A percentile compares a stretch with the other conserved stretches of the same genome.
These are phyloP conservation scores for Solanum appendiculatum DNA, from an alignment of 257 asterid genomes.

Conservation along the genomic window DNA sequence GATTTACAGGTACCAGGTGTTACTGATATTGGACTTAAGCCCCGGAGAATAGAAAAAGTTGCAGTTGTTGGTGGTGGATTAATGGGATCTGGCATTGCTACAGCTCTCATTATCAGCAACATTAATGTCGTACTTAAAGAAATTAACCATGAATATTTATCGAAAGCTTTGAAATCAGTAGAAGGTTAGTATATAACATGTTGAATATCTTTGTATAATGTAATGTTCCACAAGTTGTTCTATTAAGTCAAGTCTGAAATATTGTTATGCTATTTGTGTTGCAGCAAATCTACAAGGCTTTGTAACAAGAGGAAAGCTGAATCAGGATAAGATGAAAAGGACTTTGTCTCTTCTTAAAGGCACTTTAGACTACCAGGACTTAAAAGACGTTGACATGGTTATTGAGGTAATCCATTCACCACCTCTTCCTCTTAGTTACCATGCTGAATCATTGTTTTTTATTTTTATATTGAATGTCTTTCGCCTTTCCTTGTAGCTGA, in stretches of 20 bases:
- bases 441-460: background rate
- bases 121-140: conserved; percentile 36
- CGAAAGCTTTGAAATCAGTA: background rate
- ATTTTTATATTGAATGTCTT: background rate
- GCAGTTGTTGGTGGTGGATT: conserved; percentile 47
- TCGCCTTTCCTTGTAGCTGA: background rate
- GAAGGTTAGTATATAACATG: background rate
- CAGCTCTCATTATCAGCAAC: conserved; percentile 22
- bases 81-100: conserved; percentile 35
- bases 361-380: conserved; percentile 26
- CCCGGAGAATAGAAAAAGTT: conserved; percentile 35
- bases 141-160: conserved; percentile 18
- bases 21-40: conserved; percentile 27
- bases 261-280: background rate
- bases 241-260: background rate
- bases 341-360: conserved; percentile 27
- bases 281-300: conserved; percentile 24
- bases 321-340: conserved; percentile 9
- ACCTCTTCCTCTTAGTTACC: background rate
- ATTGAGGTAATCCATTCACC: conserved; percentile 34
- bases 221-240: background rate
- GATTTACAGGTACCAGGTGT: conserved; percentile 35
- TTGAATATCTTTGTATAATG: background rate
- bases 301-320: conserved; percentile 22
- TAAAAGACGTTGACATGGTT: conserved; percentile 41